Conservation (phyloP, 2,329 filamentous ascomycete genomes). For the Cryphonectria radicalis region DNA sequence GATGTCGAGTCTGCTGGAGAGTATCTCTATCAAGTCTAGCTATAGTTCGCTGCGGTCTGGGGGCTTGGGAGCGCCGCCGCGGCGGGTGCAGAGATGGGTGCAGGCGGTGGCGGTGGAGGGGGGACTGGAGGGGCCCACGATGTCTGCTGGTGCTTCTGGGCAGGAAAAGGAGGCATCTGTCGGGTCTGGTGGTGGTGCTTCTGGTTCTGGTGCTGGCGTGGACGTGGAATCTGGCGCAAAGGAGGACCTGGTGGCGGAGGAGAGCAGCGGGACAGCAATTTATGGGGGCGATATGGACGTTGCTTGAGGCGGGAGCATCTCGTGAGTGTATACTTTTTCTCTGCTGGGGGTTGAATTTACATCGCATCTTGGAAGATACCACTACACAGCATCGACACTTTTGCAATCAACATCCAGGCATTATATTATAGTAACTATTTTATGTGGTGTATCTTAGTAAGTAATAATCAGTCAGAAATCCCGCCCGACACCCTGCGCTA, state of each 20-base stretch:
- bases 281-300: background rate
- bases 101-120: background rate
- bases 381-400: background rate
- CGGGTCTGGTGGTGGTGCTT: background rate
- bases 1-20: slow-evolving; percentile 19
- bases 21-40: slow-evolving; percentile 20
- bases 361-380: background rate
- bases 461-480: background rate
- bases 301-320: background rate
- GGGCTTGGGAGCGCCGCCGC: background rate
- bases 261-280: background rate
- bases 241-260: background rate
- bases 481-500: background rate
- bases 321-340: background rate
- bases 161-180: background rate
- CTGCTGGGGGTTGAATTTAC: background rate
- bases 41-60: slow-evolving; percentile 18
- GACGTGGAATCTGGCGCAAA: background rate
- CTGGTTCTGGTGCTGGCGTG: background rate
- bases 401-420: background rate
- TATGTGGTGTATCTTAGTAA: background rate
- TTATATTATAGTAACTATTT: background rate
- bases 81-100: background rate
- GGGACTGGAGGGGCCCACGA: background rate
- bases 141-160: background rate